Evolutionary conservation across 768 basidiomycete species (phyloP), one percentile per base, ranked within the genome.

Genomic region (Amanita pseudoporphyria): DNA sequence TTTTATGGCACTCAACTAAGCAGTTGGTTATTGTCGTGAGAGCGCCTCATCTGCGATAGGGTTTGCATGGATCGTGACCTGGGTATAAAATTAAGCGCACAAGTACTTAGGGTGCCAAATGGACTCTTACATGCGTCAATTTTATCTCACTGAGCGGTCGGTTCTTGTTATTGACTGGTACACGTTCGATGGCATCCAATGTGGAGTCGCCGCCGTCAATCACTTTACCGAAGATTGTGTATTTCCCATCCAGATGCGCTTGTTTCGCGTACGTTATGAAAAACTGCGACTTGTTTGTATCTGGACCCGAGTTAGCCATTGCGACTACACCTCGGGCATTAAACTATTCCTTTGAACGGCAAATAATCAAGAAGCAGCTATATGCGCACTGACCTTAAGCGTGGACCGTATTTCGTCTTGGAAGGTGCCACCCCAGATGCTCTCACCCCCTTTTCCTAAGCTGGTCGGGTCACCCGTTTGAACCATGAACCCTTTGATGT

Each of bases 201-300:
- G 94, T 89, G 3, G 89, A 81, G 62, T 99, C 94, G n/a, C 77
- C 78, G 16, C 96, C 96, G 61, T 99, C 96, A 56, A 99, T 98
- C n/a, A 99, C 93, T 72, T 87, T 91, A 50, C 92, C 95, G 53
- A 98, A 82, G 46, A 97, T 96, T 13, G 91, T 91, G 66, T 88
- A 87, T 63, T 96, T 97, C 55, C 84, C 84, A 61, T 99, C 95
- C 13, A 99, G 78, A 63, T 96, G 94, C 1, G 88, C 68, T 58
- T 97, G 95, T 63, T 98, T 98, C 2, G 85, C 71, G 62, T 97
- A 97, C 3, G 89, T 82, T 60, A 93, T 75, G 62, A 91, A 91
- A 64, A 91, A 91, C 62, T 92, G 87, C 38, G 74, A 84, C 67
- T 95, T 97, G 71, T 97, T 99, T 30, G 87, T 81, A 63, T 96